A percentile compares a stretch with the other conserved stretches of the same genome.
Conservation (phyloP, 768 basidiomycete genomes). For the Agrocybe chaxingu region DNA sequence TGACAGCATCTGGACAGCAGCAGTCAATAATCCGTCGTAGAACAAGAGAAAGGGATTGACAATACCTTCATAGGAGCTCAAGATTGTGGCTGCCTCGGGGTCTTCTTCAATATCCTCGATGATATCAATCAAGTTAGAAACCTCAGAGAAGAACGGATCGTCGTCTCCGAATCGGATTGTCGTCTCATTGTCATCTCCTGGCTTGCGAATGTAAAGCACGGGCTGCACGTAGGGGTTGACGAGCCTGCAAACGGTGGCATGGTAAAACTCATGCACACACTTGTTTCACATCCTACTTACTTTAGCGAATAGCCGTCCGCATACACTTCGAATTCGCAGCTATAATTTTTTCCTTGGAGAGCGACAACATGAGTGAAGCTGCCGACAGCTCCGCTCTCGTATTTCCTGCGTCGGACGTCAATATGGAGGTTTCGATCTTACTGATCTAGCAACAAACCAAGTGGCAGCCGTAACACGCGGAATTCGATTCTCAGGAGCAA, state of each 20-base stretch:
- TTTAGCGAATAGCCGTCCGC: constrained; percentile 91
- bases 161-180: constrained; percentile 71
- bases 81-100: constrained; percentile 73
- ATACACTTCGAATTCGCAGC: constrained; percentile 91
- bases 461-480: constrained; percentile 91
- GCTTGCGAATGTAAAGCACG: constrained; percentile 79
- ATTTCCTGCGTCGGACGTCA: constrained; percentile 61
- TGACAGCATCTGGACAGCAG: constrained; percentile 63
- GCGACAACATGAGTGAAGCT: constrained; percentile 87
- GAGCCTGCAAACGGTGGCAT: constrained; percentile 40
- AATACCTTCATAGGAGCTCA: constrained; percentile 82
- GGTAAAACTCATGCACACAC: background rate
- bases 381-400: constrained; percentile 91
- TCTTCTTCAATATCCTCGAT: constrained; percentile 90
- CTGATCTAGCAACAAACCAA: constrained; percentile 49
- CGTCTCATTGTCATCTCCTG: constrained; percentile 77
- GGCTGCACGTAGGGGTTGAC: constrained; percentile 95
- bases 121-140: constrained; percentile 84
- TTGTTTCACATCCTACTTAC: constrained; percentile 32
- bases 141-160: constrained; percentile 93
- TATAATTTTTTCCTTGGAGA: constrained; percentile 90
- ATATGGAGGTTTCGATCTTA: background rate
- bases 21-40: background rate
- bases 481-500: constrained; percentile 85
- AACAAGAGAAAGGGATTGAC: constrained; percentile 5